Evolutionary conservation across 352 stramenopile species (phyloP).

Genomic region (Phytophthora pseudosyringae): DNA sequence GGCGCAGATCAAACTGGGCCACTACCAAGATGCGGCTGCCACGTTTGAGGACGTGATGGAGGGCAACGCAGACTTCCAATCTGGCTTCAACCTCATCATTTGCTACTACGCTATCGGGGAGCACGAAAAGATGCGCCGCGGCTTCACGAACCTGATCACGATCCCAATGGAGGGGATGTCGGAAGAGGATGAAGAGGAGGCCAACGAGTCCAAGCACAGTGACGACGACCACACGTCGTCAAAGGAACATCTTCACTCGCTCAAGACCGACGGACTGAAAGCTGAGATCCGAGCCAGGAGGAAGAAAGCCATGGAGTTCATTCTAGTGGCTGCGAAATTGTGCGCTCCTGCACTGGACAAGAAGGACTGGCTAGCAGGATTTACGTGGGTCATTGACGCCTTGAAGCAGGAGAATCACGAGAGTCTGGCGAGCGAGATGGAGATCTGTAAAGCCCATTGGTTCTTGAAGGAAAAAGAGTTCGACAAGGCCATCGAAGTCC

Average conservation of each 20-base stretch:
- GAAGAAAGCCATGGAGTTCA: conserved; percentile 90
- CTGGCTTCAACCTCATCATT: conserved; percentile 97
- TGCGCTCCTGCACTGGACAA: conserved; percentile 93
- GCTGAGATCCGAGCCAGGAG: conserved; percentile 74
- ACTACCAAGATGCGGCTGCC: conserved; percentile 95
- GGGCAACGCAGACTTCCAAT: conserved; percentile 93
- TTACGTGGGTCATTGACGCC: conserved; percentile 94
- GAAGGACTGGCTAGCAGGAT: conserved; percentile 92
- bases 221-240: conserved; percentile 47
- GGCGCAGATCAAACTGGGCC: conserved; percentile 92
- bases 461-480: conserved; percentile 95
- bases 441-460: conserved; percentile 87
- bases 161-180: conserved; percentile 90
- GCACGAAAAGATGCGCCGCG: conserved; percentile 93
- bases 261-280: conserved; percentile 78
- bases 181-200: conserved; percentile 88
- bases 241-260: conserved; percentile 60
- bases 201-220: conserved; percentile 60
- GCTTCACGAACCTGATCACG: conserved; percentile 92
- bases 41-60: conserved; percentile 97
- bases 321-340: conserved; percentile 94
- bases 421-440: conserved; percentile 92
- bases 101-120: conserved; percentile 98
- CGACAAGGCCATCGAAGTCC: conserved; percentile 92
- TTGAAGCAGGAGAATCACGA: conserved; percentile 92